Base-by-base conservation (phyloP, 2,329 filamentous ascomycete species). In the Epichloe sp. region DNA sequence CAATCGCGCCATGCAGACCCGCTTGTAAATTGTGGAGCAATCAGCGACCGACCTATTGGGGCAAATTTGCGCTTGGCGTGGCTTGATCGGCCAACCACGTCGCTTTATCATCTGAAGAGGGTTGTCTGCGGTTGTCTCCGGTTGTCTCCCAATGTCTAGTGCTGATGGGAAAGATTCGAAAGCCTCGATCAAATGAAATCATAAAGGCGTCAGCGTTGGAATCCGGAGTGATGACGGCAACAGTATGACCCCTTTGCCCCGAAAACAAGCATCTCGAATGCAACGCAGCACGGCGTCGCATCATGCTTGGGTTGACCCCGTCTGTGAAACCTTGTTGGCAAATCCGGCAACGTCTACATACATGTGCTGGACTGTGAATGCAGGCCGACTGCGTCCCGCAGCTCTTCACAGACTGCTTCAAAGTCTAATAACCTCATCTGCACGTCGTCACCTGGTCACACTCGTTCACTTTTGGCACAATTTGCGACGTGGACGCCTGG, bases 201-300 rank as follows among this genome's bases (percentile, higher is more conserved):
- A 26, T n/a, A n/a, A 4, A 2, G 34, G 17, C 17, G 34, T 46
- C 44, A 35, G 44, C 17, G 36, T 37, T 19, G 23, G 8, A 19
- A 41, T 17, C 42, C n/a, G 43, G 34, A 36, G 26, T 38, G 43
- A 38, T 17, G 41, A 36, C 17, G 11, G 14, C 34, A 40, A 23
- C 23, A 23, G 6, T 6, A 15, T 11, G 47, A 42, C 51, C 47
- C 42, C 37, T 53, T 47, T 50, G 12, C 51, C 51, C 51, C 51
- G 51, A 53, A 37, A 36, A 42, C 45, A 44, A 34, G 17, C 36
- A 44, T 36, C 14, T 44, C 0, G 26, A 7, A 31, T 31, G 23
- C 37, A 21, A 52, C 46, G 47, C 47, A 40, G 49, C 42, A n/a
- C 36, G 42, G 36, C 26, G 47, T 50, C 44, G 47, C 21, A 53